A percentile compares a stretch with the other conserved stretches of the same genome.
Conservation (phyloP, 805 yeast genomes). For the Candida coquimbonensis region DNA sequence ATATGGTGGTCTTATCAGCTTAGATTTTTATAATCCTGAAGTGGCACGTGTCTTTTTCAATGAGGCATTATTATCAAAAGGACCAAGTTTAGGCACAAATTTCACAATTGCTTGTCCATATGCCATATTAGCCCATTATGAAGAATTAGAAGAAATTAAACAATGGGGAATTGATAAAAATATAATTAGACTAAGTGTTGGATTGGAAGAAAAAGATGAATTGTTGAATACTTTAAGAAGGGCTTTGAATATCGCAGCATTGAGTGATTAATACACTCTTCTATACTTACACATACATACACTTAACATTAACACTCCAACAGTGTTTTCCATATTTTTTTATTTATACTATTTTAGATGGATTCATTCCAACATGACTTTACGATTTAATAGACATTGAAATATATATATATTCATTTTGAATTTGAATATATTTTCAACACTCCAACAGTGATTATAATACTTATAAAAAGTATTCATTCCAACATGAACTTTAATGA, state of each 20-base stretch:
- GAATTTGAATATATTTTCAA: neutral
- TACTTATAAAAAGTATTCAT: neutral
- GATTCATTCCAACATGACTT: conserved; percentile 9
- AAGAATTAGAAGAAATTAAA: conserved; percentile 71
- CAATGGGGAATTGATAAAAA: conserved; percentile 78
- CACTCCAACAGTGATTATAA: too few relatives aligned
- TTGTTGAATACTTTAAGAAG: conserved; percentile 26
- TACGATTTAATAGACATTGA: neutral
- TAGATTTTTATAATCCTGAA: conserved; percentile 56
- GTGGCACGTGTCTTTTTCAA: conserved; percentile 74
- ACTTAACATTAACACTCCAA: conserved; percentile 5
- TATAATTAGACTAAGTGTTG: conserved; percentile 76
- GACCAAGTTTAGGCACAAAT: conserved; percentile 88
- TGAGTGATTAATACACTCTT: neutral
- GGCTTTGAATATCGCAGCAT: conserved; percentile 18
- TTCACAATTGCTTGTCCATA: conserved; percentile 88
- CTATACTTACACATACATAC: neutral
- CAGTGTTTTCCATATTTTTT: conserved; percentile 3
- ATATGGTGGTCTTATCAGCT: conserved; percentile 79
- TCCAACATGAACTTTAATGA: too few relatives aligned
- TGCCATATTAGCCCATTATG: conserved; percentile 77
- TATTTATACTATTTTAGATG: neutral
- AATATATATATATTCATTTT: neutral
- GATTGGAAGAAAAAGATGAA: conserved; percentile 66
- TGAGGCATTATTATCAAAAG: conserved; percentile 63